Evolutionary conservation across 2,329 filamentous ascomycete species (phyloP).

Genomic region (Scedosporium apiospermum): DNA sequence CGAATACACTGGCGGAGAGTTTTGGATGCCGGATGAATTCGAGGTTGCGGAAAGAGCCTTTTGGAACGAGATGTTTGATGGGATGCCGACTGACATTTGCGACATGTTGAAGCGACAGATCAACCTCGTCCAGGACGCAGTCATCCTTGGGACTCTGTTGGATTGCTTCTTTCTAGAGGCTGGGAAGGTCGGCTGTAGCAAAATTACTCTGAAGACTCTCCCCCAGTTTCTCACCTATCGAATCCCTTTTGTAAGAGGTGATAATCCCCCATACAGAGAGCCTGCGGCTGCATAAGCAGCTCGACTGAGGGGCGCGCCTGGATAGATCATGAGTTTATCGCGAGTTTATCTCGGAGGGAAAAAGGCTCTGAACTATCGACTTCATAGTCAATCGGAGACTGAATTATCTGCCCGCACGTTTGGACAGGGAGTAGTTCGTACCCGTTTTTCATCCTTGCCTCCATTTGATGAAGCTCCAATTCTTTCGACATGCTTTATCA

Average conservation of each 20-base stretch:
- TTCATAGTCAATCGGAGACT: too few species aligned
- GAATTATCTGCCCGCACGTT: too few species aligned
- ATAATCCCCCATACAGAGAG: background rate
- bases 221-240: constrained; percentile 19
- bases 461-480: too few species aligned
- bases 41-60: constrained; percentile 16
- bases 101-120: constrained; percentile 21
- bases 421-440: too few species aligned
- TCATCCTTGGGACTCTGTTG: constrained; percentile 19
- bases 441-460: too few species aligned
- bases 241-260: constrained; percentile 6
- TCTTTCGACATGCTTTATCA: too few species aligned
- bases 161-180: constrained; percentile 16
- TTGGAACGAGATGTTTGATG: constrained; percentile 16
- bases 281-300: too few species aligned
- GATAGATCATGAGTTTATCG: too few species aligned
- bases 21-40: constrained; percentile 17
- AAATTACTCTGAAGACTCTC: constrained; percentile 15
- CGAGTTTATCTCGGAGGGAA: too few species aligned
- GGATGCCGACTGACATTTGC: constrained; percentile 15
- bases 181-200: constrained; percentile 14
- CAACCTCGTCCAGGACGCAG: constrained; percentile 18
- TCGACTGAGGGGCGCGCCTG: too few species aligned
- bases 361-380: too few species aligned
- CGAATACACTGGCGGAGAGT: constrained; percentile 15